Evolutionary conservation across 2,329 filamentous ascomycete species (phyloP), one percentile per base, ranked within the genome.

Genomic region (Neospermospora avenae): DNA sequence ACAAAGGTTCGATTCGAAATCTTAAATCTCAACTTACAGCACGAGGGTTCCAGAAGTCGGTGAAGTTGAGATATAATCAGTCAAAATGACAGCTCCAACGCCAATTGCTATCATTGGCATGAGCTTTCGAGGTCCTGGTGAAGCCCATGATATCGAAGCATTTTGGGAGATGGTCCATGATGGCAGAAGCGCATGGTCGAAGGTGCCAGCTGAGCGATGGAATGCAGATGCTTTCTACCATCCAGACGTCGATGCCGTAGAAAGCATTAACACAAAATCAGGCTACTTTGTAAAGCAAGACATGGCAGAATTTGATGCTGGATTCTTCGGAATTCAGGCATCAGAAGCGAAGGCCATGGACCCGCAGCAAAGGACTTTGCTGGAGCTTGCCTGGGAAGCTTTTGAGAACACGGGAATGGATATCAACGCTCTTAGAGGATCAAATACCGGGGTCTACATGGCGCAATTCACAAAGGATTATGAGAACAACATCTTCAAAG

Each of bases 361-460:
- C 55, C 80, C 80, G 6, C 80, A 82, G 60, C 80, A 82, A 65
- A 71, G 80, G n/a, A 71, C 82, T 22, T 71, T 82, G 0, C 74
- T 83, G 1, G 81, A 83, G 51, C 54, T 7, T 49, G n/a, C 46
- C 3, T 65, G 60, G 28, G 45, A 63, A 37, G 62, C 57, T 25
- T n/a, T 64, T 13, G 79, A 79, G 58, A 22, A 71, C 54, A 46
- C 46, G 18, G 24, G 13, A 76, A 78, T 48, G 22, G 13, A 25
- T 3, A 73, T 77, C 4, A 78, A 81, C 7, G 81, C 77, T 55
- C 77, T 80, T 10, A 80, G 78, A n/a, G 79, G 78, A 1, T 80
- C 81, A 65, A 10, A 25, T 14, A 18, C 25, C 16, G 25, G 22
- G 25, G 22, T 20, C 7, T n/a, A 16, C 8, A 41, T 41, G 39